A percentile compares a stretch with the other conserved stretches of the same genome.
Conservation (phyloP, 345 rosid species). For the Dipteronia dyeriana region DNA sequence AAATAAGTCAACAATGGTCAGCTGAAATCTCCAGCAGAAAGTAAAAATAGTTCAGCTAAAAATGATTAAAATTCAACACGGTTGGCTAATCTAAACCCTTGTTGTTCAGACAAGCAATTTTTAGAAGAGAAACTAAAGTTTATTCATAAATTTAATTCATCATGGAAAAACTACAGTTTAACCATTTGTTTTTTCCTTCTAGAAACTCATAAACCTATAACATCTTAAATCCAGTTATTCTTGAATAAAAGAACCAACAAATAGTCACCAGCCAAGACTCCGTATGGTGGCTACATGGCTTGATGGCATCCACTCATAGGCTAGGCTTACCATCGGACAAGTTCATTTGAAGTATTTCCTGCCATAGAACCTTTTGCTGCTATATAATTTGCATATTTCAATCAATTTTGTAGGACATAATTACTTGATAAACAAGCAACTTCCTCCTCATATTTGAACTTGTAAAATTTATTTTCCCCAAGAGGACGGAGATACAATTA, state of each 20-base stretch:
- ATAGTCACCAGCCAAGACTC: not conserved
- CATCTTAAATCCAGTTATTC: not conserved
- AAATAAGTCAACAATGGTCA: not conserved
- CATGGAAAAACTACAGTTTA: not conserved
- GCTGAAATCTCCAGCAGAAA: not conserved
- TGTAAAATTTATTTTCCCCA: not conserved
- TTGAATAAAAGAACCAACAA: not conserved
- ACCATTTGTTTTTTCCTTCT: too few relatives aligned
- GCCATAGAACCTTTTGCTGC: not conserved
- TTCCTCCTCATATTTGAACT: not conserved
- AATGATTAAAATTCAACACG: not conserved
- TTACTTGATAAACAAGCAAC: not conserved
- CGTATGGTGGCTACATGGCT: not conserved
- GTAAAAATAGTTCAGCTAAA: not conserved
- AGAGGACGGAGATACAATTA: not conserved
- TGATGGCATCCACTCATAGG: not conserved
- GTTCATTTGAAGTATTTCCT: not conserved
- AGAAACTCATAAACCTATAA: not conserved
- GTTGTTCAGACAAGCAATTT: not conserved
- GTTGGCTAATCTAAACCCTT: not conserved
- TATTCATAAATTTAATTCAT: not conserved
- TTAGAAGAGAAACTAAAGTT: not conserved
- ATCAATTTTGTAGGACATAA: not conserved
- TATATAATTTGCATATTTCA: not conserved
- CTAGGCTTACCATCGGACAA: not conserved